Evolutionary conservation across 768 basidiomycete species (phyloP), one percentile per base, ranked within the genome.

Genomic region (Boletus reticuloceps): DNA sequence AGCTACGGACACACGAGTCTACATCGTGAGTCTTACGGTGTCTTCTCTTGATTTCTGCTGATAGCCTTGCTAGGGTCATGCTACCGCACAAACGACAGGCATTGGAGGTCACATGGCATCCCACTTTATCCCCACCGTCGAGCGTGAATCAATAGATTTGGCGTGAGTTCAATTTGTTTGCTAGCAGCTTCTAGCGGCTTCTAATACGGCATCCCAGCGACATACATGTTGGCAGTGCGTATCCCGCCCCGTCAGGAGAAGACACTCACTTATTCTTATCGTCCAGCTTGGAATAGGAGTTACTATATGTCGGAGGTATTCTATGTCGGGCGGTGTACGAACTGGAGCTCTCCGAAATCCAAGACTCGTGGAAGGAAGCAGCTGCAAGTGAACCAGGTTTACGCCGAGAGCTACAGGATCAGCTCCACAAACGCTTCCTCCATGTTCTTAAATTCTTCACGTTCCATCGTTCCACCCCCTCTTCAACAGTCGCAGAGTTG

Each of bases 231-330:
- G 17, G 29, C 8, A 25, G 52, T 47, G 20, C 10, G 52, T 41
- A 5, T n/a, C 25, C 19, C 10, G 3, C 43, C 22, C 17, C 7
- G 9, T 27, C 7, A 6, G 5, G 13, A 22, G 50, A 22, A 5
- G 20, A 34, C 3, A 2, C 13, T 44, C 3, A 20, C 34, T 3
- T 13, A 27, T 27, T 8, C 6, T 51, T 13, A 9, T 27, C 34
- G 1, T 16, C 9, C 31, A 89, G 88, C 85, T 7, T 95, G 93
- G 94, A 98, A 98, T 64, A 83, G 79, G 95, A 97, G 64, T 77
- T 97, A 5, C 76, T 98, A 5, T 86, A 82, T 62, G 78, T 93
- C 16, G 92, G 91, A 7, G 95, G 94, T 3, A 83, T 89, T 55
- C 77, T 97, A 20, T 78, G 86, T 51, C 86, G 94, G 13, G 73